phyloP scores from a whole-genome alignment of 306 rosid species.

The Quillaja saponaria region DNA sequence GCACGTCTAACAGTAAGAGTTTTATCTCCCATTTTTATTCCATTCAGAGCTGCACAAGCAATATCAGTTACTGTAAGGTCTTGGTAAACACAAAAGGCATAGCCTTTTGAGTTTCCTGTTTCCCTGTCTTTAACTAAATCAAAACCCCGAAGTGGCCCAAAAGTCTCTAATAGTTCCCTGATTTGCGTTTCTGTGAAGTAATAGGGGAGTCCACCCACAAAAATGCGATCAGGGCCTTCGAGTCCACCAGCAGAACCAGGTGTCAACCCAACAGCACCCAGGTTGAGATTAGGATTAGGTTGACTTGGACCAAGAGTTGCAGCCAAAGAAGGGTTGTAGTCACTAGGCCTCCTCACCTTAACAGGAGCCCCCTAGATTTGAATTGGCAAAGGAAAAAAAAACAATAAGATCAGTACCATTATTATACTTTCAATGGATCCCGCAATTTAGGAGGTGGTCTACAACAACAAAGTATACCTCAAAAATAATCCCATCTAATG shows the following conservation, averaged over 20 bases:
- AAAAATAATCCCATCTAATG: constrained; percentile 95
- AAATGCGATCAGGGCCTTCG: constrained; percentile 99
- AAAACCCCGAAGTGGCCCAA: constrained; percentile 96
- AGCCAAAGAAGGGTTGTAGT: constrained; percentile 94
- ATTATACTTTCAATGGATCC: not conserved
- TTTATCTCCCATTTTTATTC: constrained; percentile 99
- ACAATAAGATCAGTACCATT: not conserved
- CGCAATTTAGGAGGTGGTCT: not conserved
- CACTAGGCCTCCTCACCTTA: constrained; percentile 98
- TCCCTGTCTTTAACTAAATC: constrained; percentile 97
- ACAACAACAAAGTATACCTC: constrained; percentile 57
- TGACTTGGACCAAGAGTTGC: constrained; percentile 99
- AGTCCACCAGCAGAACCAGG: constrained; percentile 99
- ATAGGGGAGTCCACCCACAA: constrained; percentile 98
- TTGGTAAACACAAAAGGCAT: constrained; percentile 98
- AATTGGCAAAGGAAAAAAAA: constrained; percentile 5
- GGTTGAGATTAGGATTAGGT: constrained; percentile 89
- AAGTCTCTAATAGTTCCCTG: constrained; percentile 90
- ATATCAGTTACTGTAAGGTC: constrained; percentile 98
- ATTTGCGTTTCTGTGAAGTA: constrained; percentile 95
- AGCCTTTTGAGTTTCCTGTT: constrained; percentile 97
- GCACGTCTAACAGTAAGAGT: constrained; percentile 98
- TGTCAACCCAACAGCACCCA: constrained; percentile 85
- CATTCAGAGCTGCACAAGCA: constrained; percentile 98
- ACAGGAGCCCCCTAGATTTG: constrained; percentile 88